Conservation (phyloP, 805 yeast species). For the Candida montana region DNA sequence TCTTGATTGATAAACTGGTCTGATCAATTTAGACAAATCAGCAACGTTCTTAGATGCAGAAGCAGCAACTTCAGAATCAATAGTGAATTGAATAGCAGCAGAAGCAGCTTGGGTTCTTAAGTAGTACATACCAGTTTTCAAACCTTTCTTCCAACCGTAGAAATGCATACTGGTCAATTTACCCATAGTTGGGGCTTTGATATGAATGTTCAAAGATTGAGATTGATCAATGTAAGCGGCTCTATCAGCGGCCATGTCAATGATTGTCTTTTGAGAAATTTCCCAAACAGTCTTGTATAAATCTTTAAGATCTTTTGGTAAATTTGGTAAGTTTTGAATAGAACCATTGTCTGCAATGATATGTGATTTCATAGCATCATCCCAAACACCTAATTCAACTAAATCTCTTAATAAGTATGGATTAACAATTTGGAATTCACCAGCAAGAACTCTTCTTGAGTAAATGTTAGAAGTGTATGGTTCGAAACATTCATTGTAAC, state of each 20-base stretch:
- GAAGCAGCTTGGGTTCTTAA: constrained; percentile 96
- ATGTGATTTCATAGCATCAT: constrained; percentile 67
- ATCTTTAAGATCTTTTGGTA: constrained; percentile 70
- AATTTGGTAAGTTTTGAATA: constrained; percentile 63
- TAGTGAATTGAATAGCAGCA: constrained; percentile 88
- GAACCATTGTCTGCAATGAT: constrained; percentile 81
- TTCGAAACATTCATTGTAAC: constrained; percentile 93
- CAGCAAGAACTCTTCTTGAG: constrained; percentile 84
- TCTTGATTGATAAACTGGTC: constrained; percentile 33
- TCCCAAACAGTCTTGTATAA: constrained; percentile 98
- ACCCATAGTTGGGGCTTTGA: constrained; percentile 87
- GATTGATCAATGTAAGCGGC: constrained; percentile 87
- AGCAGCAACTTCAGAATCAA: constrained; percentile 91
- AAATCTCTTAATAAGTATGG: constrained; percentile 79
- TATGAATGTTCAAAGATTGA: constrained; percentile 83
- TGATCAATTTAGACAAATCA: constrained; percentile 30
- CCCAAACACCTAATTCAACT: constrained; percentile 80
- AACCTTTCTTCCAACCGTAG: constrained; percentile 97
- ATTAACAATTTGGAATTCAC: constrained; percentile 91
- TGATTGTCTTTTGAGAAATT: constrained; percentile 75
- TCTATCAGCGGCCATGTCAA: constrained; percentile 83
- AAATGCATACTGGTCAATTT: constrained; percentile 98
- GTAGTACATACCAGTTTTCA: constrained; percentile 98
- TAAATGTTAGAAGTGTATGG: constrained; percentile 93
- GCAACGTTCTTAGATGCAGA: constrained; percentile 60